phyloP scores from a whole-genome alignment of 129 eudicot genomes.

The Scalesia atractyloides region DNA sequence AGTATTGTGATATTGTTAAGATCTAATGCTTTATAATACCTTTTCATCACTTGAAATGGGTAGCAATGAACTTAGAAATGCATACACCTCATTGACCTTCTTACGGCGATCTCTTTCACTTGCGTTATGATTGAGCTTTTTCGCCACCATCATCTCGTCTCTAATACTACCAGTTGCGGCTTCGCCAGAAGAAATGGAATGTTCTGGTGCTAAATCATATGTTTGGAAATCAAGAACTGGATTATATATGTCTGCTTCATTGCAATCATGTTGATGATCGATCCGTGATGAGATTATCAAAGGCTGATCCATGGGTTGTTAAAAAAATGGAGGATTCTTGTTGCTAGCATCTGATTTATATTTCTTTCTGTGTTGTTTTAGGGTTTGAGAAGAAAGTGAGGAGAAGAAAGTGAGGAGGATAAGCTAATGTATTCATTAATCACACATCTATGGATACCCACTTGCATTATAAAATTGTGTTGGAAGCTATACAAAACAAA shows the following conservation, averaged over 20 bases:
- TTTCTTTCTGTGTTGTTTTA: background rate
- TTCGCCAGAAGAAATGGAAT: conserved; percentile 8
- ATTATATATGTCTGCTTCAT: conserved; percentile 24
- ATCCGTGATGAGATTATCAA: conserved; percentile 31
- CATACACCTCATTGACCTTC: conserved; percentile 29
- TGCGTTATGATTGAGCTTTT: conserved; percentile 34
- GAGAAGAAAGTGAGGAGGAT: conserved; percentile 5
- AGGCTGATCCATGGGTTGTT: conserved; percentile 27
- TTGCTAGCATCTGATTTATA: conserved; percentile 7
- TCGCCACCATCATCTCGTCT: background rate
- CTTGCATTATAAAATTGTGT: no score
- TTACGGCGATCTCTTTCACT: conserved; percentile 39
- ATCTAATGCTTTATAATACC: background rate
- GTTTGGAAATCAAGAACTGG: conserved; percentile 10
- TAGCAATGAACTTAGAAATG: conserved; percentile 32
- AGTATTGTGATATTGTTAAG: background rate
- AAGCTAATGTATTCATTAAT: conserved; percentile 16
- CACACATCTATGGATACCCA: background rate
- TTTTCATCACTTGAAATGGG: conserved; percentile 22
- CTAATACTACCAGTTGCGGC: background rate
- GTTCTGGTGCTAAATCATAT: conserved; percentile 20
- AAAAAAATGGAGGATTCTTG: conserved; percentile 28
- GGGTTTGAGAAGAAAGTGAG: no score
- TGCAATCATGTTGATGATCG: conserved; percentile 15
- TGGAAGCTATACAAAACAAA: no score